Evolutionary conservation across 768 basidiomycete species (phyloP), one percentile per base, ranked within the genome.

Genomic region (Amylocystis lapponica): DNA sequence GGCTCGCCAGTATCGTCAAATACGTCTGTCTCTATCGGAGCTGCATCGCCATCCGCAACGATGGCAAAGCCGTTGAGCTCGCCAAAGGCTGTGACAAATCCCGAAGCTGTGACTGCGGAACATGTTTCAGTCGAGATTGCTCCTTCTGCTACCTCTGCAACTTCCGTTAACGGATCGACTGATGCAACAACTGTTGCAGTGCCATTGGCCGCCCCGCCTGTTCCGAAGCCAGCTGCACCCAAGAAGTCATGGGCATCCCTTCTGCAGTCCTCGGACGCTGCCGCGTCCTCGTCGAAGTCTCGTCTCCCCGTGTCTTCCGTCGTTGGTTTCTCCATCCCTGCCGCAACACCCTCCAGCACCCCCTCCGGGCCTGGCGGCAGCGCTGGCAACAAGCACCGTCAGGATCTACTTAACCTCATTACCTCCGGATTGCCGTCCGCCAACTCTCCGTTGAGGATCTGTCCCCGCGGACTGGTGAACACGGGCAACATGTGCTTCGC

Each of bases 401-500:
- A 65, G 3, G 80, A 78, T 47, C 61, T 86, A 3, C 47, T 82
- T 7, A 65, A 64, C 0, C 70, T 86, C n/a, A 67, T 86, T 1
- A 76, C 65, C 8, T 62, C 65, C 1, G 68, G 66, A 0, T 58
- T 70, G 5, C 47, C 60, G 4, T 48, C 50, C 3, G 41, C 41
- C 2, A 43, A 35, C 26, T 44, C 45, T 20, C 43, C 54, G 16
- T 50, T 51, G 9, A 47, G 52, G 41, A 75, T 88, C 26, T 68
- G 72, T 6, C 79, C 89, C 1, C 72, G 94, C 12, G 95, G 95
- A 4, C 66, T 99, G 37, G 72, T 98, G 52, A 99, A 99, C 63
- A 85, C 79, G 2, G 94, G 95, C 1, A 99, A 99, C 64, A 83
- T 97, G 82, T 99, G 95, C 61, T 99, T 97, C 58, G 93, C 93